phyloP scores from a whole-genome alignment of 2,329 filamentous ascomycete species.

The Drechmeria coniospora region DNA sequence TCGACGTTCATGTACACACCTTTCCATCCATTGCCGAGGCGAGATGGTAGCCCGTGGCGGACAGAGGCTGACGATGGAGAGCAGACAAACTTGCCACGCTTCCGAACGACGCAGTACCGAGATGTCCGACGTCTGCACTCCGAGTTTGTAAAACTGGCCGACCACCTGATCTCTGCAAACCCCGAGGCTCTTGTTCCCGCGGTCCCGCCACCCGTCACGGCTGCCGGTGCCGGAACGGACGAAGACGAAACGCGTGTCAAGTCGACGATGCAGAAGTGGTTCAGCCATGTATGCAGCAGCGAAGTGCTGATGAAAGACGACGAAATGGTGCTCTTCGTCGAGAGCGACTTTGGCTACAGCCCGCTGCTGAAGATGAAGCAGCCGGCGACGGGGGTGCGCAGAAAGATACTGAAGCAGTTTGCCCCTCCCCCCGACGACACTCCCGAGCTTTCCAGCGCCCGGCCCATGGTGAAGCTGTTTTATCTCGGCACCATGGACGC shows the following conservation, averaged over 20 bases:
- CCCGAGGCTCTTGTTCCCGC: conserved; percentile 89
- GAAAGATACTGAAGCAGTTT: conserved; percentile 96
- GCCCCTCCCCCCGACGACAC: conserved; percentile 95
- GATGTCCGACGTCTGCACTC: conserved; percentile 91
- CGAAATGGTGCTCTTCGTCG: conserved; percentile 96
- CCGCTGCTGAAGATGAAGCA: conserved; percentile 92
- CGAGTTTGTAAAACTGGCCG: conserved; percentile 90
- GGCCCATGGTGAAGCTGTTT: conserved; percentile 86
- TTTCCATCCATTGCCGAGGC: not conserved
- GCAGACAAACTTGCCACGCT: conserved; percentile 96
- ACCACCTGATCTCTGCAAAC: conserved; percentile 94
- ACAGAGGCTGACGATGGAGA: conserved; percentile 2
- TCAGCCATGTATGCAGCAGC: conserved; percentile 84
- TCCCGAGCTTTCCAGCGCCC: conserved; percentile 77
- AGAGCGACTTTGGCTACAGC: conserved; percentile 96
- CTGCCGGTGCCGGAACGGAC: conserved; percentile 86
- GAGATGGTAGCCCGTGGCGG: too few species aligned
- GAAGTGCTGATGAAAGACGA: conserved; percentile 90
- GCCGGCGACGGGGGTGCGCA: conserved; percentile 83
- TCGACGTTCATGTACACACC: conserved; percentile 74
- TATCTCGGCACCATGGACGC: conserved; percentile 92
- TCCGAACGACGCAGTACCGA: conserved; percentile 93
- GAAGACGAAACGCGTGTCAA: conserved; percentile 89
- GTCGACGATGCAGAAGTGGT: conserved; percentile 78
- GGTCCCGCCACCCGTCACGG: conserved; percentile 85